A percentile compares a stretch with the other conserved stretches of the same genome.
Evolutionary conservation across 108 stramenopile species (phyloP).

Genomic region (Cylindrotheca closterium): DNA sequence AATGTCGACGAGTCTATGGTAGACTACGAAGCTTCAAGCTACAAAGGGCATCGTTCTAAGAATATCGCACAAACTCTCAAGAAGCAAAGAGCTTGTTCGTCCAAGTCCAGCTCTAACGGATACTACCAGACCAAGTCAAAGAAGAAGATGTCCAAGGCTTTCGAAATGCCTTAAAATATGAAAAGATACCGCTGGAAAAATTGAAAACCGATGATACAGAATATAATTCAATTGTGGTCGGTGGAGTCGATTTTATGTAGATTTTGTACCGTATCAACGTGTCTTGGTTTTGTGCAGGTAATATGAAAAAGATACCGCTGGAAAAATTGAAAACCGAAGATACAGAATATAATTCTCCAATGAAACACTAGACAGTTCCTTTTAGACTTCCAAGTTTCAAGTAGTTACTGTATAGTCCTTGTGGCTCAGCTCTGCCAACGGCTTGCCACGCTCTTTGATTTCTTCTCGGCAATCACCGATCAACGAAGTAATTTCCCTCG

Average conservation of each 20-base stretch:
- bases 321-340: too few relatives aligned
- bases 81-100: neutral
- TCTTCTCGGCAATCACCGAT: conserved; percentile 39
- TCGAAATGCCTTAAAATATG: too few relatives aligned
- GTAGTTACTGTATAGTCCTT: conserved; percentile 54
- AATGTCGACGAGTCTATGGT: neutral
- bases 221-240: too few relatives aligned
- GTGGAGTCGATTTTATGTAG: too few relatives aligned
- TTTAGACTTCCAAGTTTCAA: too few relatives aligned
- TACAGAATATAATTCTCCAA: too few relatives aligned
- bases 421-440: conserved; percentile 37
- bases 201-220: too few relatives aligned
- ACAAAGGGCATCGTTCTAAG: neutral
- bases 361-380: too few relatives aligned
- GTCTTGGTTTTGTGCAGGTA: too few relatives aligned
- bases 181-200: too few relatives aligned
- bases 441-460: conserved; percentile 27
- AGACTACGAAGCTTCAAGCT: neutral
- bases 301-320: too few relatives aligned
- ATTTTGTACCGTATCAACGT: too few relatives aligned
- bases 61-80: neutral
- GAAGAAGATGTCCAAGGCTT: neutral
- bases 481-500: conserved; percentile 49
- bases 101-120: neutral
- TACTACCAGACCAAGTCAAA: neutral